phyloP scores from a whole-genome alignment of 441 rosid genomes.

The Gossypium schwendimanii region DNA sequence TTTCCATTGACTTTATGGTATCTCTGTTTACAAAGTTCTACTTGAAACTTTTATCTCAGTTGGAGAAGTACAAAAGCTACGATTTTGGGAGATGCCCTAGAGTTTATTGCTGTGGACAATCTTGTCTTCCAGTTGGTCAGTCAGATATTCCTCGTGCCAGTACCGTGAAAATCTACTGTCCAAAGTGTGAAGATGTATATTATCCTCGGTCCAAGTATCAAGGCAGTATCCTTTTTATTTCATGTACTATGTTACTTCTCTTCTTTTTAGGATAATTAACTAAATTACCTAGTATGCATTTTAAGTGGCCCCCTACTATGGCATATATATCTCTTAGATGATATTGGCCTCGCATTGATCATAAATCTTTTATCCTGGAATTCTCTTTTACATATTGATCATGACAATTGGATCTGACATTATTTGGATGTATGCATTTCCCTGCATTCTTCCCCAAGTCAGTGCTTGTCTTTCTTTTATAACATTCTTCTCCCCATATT shows the following conservation, averaged over 20 bases:
- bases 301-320: neutral
- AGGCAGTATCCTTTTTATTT: slow-evolving; percentile 85
- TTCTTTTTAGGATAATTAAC: neutral
- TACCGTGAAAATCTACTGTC: slow-evolving; percentile 87
- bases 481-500: neutral
- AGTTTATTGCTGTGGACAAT: slow-evolving; percentile 96
- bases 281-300: neutral
- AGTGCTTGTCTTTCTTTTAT: neutral
- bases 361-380: neutral
- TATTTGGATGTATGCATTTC: neutral
- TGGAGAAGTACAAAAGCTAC: slow-evolving; percentile 84
- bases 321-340: neutral
- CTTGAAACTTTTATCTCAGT: slow-evolving; percentile 29
- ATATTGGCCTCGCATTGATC: neutral
- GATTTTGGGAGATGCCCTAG: slow-evolving; percentile 98
- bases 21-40: neutral
- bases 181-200: slow-evolving; percentile 87
- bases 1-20: neutral
- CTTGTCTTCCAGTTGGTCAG: slow-evolving; percentile 97
- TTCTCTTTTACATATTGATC: neutral
- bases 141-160: slow-evolving; percentile 92
- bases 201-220: slow-evolving; percentile 96
- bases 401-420: neutral
- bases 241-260: neutral
- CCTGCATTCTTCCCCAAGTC: neutral